phyloP scores from a whole-genome alignment of 768 basidiomycete genomes.

The Lactifluus piperatus region DNA sequence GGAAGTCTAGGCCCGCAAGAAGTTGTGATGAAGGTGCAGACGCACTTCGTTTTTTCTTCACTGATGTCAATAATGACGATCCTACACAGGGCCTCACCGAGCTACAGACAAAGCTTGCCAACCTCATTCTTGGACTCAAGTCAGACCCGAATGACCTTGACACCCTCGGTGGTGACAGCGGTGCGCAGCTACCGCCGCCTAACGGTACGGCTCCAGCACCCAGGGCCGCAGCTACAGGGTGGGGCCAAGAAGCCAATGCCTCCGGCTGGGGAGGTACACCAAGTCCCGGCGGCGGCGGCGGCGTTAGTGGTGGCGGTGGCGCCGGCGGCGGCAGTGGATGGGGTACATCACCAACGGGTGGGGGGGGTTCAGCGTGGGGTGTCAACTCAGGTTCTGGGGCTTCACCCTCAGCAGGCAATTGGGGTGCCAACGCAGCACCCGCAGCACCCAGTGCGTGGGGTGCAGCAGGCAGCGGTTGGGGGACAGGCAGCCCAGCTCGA shows the following conservation, averaged over 20 bases:
- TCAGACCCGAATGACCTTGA: slow-evolving; percentile 36
- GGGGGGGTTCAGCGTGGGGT: slow-evolving; percentile 12
- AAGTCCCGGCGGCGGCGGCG: not conserved
- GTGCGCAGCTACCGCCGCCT: slow-evolving; percentile 5
- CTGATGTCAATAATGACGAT: not conserved
- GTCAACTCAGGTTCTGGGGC: slow-evolving; percentile 16
- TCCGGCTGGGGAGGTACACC: slow-evolving; percentile 17
- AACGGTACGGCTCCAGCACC: slow-evolving; percentile 10
- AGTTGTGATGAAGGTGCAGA: slow-evolving; percentile 69
- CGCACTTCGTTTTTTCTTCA: slow-evolving; percentile 9
- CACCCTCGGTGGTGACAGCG: slow-evolving; percentile 32
- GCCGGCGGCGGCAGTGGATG: slow-evolving; percentile 1
- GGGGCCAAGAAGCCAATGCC: slow-evolving; percentile 4
- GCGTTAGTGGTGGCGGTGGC: not conserved
- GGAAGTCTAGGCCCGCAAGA: slow-evolving; percentile 85
- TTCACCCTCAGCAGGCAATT: slow-evolving; percentile 24
- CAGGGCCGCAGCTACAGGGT: slow-evolving; percentile 9
- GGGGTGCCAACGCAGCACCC: slow-evolving; percentile 24
- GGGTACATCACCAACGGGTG: slow-evolving; percentile 10
- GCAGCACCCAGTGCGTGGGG: slow-evolving; percentile 30
- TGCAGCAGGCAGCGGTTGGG: slow-evolving; percentile 26
- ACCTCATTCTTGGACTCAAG: slow-evolving; percentile 68
- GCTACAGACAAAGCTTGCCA: slow-evolving; percentile 73
- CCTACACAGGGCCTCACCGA: slow-evolving; percentile 57
- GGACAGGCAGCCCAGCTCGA: slow-evolving; percentile 22